Evolutionary conservation across 1,284 basidiomycete genomes (phyloP).

Genomic region (Calocybe gambosa): DNA sequence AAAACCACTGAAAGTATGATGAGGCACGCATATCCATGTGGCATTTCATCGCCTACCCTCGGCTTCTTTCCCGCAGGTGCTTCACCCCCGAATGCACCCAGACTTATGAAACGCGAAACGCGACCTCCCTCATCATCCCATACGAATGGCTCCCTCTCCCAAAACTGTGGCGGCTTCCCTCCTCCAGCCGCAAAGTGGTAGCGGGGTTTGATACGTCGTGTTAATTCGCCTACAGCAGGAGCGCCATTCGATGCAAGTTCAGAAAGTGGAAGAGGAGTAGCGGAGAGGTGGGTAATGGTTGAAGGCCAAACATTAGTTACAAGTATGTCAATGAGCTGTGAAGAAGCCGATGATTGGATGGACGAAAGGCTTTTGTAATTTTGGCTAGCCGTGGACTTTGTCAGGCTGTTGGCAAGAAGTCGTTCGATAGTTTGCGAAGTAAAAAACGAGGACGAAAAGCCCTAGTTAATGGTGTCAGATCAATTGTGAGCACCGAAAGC

Average conservation of each 20-base stretch:
- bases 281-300: constrained; percentile 60
- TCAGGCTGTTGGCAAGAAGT: constrained; percentile 61
- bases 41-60: constrained; percentile 43
- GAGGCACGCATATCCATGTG: constrained; percentile 3
- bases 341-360: constrained; percentile 54
- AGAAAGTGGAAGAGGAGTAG: constrained; percentile 40
- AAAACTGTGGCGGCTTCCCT: constrained; percentile 62
- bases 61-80: constrained; percentile 67
- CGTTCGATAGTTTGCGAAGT: constrained; percentile 66
- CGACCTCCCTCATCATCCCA: constrained; percentile 73
- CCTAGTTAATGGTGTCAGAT: constrained; percentile 33
- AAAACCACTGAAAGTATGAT: constrained; percentile 38
- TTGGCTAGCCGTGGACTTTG: constrained; percentile 37
- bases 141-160: constrained; percentile 87
- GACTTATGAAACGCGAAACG: constrained; percentile 72
- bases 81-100: constrained; percentile 80
- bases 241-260: constrained; percentile 41
- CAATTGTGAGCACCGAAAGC: constrained; percentile 1
- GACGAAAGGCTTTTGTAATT: constrained; percentile 64
- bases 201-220: constrained; percentile 61
- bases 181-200: constrained; percentile 73
- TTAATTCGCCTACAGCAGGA: constrained; percentile 61
- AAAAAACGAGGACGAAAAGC: constrained; percentile 68
- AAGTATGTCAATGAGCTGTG: constrained; percentile 76
- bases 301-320: constrained; percentile 79